These are phyloP conservation scores for Cardamine occulta DNA, from an alignment of 345 rosid genomes.

Conservation along the genomic window DNA sequence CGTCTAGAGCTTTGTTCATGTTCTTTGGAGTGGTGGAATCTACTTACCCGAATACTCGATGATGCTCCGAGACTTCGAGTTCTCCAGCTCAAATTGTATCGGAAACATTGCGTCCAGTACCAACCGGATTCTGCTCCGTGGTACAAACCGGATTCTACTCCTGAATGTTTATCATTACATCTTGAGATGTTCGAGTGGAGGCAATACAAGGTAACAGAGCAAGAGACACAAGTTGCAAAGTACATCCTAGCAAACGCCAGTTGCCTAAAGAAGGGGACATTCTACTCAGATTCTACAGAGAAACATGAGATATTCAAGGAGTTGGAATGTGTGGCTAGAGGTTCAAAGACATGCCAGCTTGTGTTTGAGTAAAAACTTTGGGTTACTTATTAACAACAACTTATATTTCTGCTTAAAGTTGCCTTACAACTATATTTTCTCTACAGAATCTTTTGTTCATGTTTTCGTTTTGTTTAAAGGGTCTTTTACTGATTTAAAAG, in stretches of 20 bases:
- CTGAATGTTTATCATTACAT: constrained; percentile 18
- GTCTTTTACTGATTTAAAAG: too few species aligned
- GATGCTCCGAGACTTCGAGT: constrained; percentile 18
- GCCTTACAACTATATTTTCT: too few species aligned
- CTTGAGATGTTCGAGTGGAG: constrained; percentile 34
- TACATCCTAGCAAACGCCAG: constrained; percentile 17
- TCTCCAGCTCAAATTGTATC: constrained; percentile 24
- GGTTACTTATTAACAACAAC: background rate
- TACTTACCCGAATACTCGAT: constrained; percentile 2
- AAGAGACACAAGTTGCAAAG: constrained; percentile 11
- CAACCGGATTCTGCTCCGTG: background rate
- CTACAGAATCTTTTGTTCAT: too few species aligned
- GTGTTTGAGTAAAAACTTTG: constrained; percentile 3
- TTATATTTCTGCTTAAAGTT: too few species aligned
- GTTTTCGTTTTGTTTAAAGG: too few species aligned
- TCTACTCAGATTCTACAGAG: constrained; percentile 22
- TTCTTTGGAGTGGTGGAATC: constrained; percentile 6
- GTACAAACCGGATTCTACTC: background rate
- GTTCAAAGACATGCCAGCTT: constrained; percentile 20
- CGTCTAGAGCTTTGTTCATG: constrained; percentile 29
- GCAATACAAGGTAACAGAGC: background rate
- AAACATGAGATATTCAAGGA: constrained; percentile 3
- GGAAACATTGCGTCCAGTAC: background rate
- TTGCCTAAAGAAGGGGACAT: constrained; percentile 3
- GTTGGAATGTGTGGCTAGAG: constrained; percentile 26